These are phyloP conservation scores for Trichophyton rubrum DNA, from an alignment of 2,329 filamentous ascomycete genomes.

Conservation along the genomic window DNA sequence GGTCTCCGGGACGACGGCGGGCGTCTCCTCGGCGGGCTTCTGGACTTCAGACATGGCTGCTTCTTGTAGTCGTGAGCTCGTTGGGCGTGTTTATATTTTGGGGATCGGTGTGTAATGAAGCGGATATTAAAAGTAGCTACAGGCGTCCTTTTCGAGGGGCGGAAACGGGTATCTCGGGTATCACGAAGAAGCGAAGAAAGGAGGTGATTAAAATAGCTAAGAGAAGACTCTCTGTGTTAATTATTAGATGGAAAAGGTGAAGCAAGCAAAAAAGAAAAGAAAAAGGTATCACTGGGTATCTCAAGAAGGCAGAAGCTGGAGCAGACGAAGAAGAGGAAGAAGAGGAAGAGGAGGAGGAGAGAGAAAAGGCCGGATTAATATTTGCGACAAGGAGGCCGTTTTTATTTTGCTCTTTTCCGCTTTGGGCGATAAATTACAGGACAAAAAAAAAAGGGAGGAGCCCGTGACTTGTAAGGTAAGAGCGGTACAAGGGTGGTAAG, in stretches of 20 bases:
- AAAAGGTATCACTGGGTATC: constrained; percentile 30
- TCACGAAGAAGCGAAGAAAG: constrained; percentile 22
- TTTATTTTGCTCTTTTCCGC: not conserved
- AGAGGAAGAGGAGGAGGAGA: constrained; percentile 17
- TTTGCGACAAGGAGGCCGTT: not conserved
- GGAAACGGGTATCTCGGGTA: constrained; percentile 17
- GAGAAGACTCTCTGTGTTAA: not conserved
- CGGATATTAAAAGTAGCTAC: not conserved
- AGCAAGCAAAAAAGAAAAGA: constrained; percentile 8
- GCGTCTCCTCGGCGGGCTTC: constrained; percentile 55
- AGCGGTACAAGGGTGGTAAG: not conserved
- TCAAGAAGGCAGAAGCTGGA: constrained; percentile 22
- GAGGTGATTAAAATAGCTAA: not conserved
- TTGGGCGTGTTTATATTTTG: not conserved
- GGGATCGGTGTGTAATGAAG: not conserved
- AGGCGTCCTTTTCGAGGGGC: not conserved
- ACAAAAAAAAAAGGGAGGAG: not conserved
- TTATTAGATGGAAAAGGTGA: constrained; percentile 9
- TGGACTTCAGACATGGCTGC: constrained; percentile 55
- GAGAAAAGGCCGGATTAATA: constrained; percentile 3
- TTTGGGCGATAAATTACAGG: not conserved
- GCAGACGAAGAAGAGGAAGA: constrained; percentile 14
- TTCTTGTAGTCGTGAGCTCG: not conserved
- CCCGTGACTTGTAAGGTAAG: not conserved
- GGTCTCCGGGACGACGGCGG: constrained; percentile 25